Conservation (phyloP, 495 filamentous ascomycete genomes). For the Acidomyces sp. region DNA sequence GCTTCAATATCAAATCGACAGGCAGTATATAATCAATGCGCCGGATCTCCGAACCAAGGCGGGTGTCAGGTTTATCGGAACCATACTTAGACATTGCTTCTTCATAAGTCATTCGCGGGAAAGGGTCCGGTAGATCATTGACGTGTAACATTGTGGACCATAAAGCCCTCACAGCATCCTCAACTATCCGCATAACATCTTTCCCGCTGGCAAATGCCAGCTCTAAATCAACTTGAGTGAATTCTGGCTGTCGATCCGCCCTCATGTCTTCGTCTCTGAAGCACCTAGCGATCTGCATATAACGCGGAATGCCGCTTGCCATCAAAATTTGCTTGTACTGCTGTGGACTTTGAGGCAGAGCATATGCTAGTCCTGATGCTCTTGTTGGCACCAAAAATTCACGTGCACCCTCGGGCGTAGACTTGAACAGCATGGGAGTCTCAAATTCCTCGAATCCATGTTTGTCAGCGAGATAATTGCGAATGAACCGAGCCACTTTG, state of each 20-base stretch:
- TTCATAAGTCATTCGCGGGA: constrained; percentile 54
- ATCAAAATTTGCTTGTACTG: constrained; percentile 98
- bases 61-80: constrained; percentile 82
- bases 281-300: constrained; percentile 87
- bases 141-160: constrained; percentile 33
- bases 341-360: constrained; percentile 88
- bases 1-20: constrained; percentile 54
- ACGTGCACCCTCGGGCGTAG: constrained; percentile 86
- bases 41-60: constrained; percentile 48
- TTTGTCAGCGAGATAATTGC: constrained; percentile 36
- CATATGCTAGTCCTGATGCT: constrained; percentile 62
- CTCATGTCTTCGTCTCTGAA: constrained; percentile 92
- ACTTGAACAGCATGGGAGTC: constrained; percentile 91
- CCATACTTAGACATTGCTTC: constrained; percentile 72
- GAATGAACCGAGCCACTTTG: constrained; percentile 37
- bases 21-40: constrained; percentile 50
- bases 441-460: constrained; percentile 66
- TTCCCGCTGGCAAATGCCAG: constrained; percentile 67
- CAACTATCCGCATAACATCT: constrained; percentile 59
- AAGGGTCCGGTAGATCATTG: constrained; percentile 28
- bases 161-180: constrained; percentile 48
- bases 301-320: constrained; percentile 68
- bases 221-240: constrained; percentile 91
- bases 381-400: constrained; percentile 94
- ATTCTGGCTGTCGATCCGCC: constrained; percentile 91